These are phyloP conservation scores for Lodderomyces elongisporus DNA, from an alignment of 1,139 yeast species.

Conservation along the genomic window DNA sequence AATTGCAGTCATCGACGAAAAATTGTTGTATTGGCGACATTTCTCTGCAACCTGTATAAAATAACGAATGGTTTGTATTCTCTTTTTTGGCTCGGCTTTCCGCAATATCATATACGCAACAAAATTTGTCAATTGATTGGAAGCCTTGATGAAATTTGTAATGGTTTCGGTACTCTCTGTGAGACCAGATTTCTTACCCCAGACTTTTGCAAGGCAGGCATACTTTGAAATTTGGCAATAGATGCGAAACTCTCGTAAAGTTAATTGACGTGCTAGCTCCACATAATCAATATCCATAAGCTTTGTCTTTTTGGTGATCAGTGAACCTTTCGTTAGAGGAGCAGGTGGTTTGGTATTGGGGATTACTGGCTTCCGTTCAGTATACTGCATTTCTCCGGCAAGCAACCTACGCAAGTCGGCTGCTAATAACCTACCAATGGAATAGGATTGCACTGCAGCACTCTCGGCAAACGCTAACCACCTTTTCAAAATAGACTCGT, in stretches of 20 bases:
- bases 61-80: slow-evolving; percentile 68
- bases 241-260: slow-evolving; percentile 68
- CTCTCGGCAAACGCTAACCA: slow-evolving; percentile 57
- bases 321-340: slow-evolving; percentile 33
- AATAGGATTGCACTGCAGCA: slow-evolving; percentile 40
- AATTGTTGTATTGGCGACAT: slow-evolving; percentile 73
- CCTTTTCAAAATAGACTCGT: slow-evolving; percentile 41
- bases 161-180: slow-evolving; percentile 49
- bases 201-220: slow-evolving; percentile 76
- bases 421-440: slow-evolving; percentile 28
- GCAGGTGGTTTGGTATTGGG: slow-evolving; percentile 37
- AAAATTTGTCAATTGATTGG: slow-evolving; percentile 84
- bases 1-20: slow-evolving; percentile 90
- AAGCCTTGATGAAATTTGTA: slow-evolving; percentile 65
- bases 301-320: slow-evolving; percentile 37
- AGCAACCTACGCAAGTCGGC: slow-evolving; percentile 23
- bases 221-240: slow-evolving; percentile 65
- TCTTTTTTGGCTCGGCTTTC: slow-evolving; percentile 54
- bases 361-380: slow-evolving; percentile 28
- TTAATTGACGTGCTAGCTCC: slow-evolving; percentile 80
- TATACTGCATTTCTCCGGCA: slow-evolving; percentile 29
- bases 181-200: slow-evolving; percentile 67
- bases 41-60: slow-evolving; percentile 80
- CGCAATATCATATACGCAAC: slow-evolving; percentile 74
- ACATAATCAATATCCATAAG: slow-evolving; percentile 67